Percentiles rank a stretch among this genome's conserved stretches.
These are phyloP conservation scores for Geranomyces michiganensis DNA, from an alignment of 192 early-diverging fungal species.

Conservation along the genomic window DNA sequence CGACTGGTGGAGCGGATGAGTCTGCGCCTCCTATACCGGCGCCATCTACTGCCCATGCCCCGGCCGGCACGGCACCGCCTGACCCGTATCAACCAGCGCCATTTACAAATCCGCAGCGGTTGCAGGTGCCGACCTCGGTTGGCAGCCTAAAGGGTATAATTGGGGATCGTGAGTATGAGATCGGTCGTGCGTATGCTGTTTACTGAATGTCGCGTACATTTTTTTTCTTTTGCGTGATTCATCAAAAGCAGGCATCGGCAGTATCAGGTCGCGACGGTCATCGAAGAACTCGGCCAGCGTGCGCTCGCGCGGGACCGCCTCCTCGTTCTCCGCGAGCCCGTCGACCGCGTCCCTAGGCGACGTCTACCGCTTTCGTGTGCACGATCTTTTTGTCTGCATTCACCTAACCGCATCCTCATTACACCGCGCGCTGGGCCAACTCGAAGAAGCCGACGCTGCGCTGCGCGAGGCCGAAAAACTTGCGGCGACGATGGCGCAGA, in stretches of 20 bases:
- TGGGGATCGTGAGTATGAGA: neutral
- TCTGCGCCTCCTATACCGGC: neutral
- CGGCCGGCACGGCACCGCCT: no score
- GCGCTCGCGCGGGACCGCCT: slow-evolving; percentile 12
- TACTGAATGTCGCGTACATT: no score
- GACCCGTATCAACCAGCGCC: neutral
- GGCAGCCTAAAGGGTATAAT: slow-evolving; percentile 10
- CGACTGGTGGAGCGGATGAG: neutral
- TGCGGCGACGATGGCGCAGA: slow-evolving; percentile 36
- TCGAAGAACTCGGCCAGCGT: neutral
- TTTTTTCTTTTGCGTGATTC: neutral
- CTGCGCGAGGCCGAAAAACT: slow-evolving; percentile 52
- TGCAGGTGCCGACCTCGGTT: slow-evolving; percentile 3
- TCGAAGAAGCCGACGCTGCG: slow-evolving; percentile 42
- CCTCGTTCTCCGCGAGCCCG: slow-evolving; percentile 6
- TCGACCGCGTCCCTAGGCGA: slow-evolving; percentile 28
- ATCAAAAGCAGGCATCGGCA: slow-evolving; percentile 4
- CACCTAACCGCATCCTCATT: slow-evolving; percentile 49
- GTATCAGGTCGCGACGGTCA: neutral
- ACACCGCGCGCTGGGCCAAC: slow-evolving; percentile 42
- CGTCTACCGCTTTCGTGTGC: slow-evolving; percentile 41
- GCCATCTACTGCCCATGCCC: neutral
- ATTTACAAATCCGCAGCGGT: neutral
- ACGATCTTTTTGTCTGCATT: slow-evolving; percentile 51
- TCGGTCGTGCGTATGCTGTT: neutral